Conservation (phyloP, 805 yeast species). For the Candida vartiovaarae region DNA sequence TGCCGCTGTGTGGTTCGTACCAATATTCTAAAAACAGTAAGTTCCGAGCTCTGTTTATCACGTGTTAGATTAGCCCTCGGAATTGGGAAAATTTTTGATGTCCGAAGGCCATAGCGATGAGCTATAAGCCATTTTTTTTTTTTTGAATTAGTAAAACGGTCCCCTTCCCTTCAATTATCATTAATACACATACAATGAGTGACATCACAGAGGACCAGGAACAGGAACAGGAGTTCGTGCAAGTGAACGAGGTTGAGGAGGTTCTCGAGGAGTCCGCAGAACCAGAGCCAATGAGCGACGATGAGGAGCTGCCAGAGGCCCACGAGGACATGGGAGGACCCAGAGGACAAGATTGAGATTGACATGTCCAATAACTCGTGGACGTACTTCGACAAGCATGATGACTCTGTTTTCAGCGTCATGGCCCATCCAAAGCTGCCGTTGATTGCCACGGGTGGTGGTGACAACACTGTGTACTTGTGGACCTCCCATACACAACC, state of each 20-base stretch:
- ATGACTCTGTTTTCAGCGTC: constrained; percentile 81
- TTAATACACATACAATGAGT: constrained; percentile 3
- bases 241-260: constrained; percentile 38
- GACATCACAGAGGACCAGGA: constrained; percentile 6
- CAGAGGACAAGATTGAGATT: constrained; percentile 54
- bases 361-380: constrained; percentile 88
- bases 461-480: constrained; percentile 80
- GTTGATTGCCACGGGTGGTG: constrained; percentile 88
- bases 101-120: too few relatives aligned
- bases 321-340: constrained; percentile 27
- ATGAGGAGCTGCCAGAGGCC: constrained; percentile 29
- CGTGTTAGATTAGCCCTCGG: not conserved
- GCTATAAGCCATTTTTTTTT: too few relatives aligned
- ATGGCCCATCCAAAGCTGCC: constrained; percentile 82
- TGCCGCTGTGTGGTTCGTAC: too few relatives aligned
- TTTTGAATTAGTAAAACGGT: too few relatives aligned
- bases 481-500: constrained; percentile 93
- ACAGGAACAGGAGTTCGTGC: constrained; percentile 30
- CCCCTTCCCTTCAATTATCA: too few relatives aligned
- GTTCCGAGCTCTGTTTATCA: too few relatives aligned
- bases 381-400: constrained; percentile 83
- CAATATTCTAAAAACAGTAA: too few relatives aligned
- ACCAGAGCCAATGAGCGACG: constrained; percentile 25
- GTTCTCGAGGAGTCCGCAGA: constrained; percentile 25
- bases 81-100: constrained; percentile 1